Percentiles rank a stretch among this genome's conserved stretches.
Evolutionary conservation across 345 rosid genomes (phyloP).

Genomic region (Brassica juncea): DNA sequence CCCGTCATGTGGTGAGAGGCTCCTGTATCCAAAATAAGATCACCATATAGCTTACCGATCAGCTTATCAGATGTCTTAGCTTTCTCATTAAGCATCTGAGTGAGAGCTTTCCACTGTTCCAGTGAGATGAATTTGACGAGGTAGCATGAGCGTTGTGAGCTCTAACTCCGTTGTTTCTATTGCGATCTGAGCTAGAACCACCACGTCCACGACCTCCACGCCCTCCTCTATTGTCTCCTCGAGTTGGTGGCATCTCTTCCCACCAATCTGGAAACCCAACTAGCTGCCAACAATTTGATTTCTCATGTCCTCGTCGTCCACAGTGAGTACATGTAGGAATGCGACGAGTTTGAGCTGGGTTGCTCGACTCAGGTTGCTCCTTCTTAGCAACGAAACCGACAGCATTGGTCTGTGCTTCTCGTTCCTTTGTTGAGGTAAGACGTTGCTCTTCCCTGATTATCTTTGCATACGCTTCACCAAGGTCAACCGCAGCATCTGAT

Average conservation of each 20-base stretch:
- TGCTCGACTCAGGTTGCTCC: background rate
- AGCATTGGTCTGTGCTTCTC: background rate
- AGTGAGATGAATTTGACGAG: background rate
- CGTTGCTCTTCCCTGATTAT: background rate
- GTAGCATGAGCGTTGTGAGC: background rate
- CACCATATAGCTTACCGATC: background rate
- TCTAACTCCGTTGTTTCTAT: background rate
- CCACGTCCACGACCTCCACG: background rate
- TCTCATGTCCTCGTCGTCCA: background rate
- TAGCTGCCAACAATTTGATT: background rate
- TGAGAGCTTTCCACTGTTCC: background rate
- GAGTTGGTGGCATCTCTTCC: background rate
- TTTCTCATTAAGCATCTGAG: background rate
- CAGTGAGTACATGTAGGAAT: background rate
- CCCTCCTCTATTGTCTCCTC: background rate
- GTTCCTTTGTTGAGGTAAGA: background rate
- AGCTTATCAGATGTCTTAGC: background rate
- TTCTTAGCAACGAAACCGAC: background rate
- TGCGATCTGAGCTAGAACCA: background rate
- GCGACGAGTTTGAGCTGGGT: background rate
- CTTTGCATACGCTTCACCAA: background rate
- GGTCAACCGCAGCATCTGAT: background rate
- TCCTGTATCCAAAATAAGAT: background rate
- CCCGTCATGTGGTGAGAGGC: too few species aligned
- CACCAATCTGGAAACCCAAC: background rate